These are phyloP conservation scores for Malus hybrid DNA, from an alignment of 331 rosid genomes.

Conservation along the genomic window DNA sequence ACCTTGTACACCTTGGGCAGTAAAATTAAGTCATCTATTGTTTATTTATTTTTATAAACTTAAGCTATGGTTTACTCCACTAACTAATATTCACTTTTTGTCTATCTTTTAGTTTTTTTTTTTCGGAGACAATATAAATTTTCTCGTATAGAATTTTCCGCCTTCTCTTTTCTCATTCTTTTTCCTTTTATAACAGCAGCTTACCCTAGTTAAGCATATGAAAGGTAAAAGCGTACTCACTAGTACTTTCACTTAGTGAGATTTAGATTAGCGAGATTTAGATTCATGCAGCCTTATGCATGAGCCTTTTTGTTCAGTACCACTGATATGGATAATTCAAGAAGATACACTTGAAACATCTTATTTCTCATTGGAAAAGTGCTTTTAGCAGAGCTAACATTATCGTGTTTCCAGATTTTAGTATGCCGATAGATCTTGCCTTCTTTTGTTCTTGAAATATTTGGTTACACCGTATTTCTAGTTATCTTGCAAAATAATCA, in stretches of 20 bases:
- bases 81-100: neutral
- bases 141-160: neutral
- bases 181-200: neutral
- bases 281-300: constrained; percentile 94
- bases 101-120: neutral
- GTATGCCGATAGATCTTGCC: constrained; percentile 67
- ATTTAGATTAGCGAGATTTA: constrained; percentile 7
- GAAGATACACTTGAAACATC: constrained; percentile 72
- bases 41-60: neutral
- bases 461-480: neutral
- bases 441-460: neutral
- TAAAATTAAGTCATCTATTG: neutral
- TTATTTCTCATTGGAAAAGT: constrained; percentile 79
- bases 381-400: constrained; percentile 68
- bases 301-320: constrained; percentile 95
- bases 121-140: neutral
- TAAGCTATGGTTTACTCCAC: neutral
- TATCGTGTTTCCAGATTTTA: constrained; percentile 87
- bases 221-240: neutral
- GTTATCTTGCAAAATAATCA: constrained; percentile 9
- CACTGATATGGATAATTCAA: constrained; percentile 91
- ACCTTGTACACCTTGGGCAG: neutral
- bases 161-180: neutral
- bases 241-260: neutral
- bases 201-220: neutral